These are phyloP conservation scores for Sporothrix luriei DNA, from an alignment of 2,329 filamentous ascomycete species.

Conservation along the genomic window DNA sequence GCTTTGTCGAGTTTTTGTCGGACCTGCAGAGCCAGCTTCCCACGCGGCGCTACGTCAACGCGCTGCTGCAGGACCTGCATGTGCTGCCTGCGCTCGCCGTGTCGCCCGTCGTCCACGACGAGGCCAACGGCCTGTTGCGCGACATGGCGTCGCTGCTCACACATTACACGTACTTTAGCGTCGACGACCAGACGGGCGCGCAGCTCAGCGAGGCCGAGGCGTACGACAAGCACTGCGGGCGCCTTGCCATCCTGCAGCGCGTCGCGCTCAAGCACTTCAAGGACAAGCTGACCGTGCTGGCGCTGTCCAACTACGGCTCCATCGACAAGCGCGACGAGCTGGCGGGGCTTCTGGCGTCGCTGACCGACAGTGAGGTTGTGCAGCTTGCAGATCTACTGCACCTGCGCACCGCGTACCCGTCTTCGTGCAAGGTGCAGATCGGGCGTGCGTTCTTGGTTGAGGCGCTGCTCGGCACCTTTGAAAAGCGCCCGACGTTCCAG, in stretches of 20 bases:
- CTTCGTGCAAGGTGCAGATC: slow-evolving; percentile 63
- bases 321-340: slow-evolving; percentile 81
- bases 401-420: slow-evolving; percentile 81
- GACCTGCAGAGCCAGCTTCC: slow-evolving; percentile 93
- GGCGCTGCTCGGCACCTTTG: slow-evolving; percentile 72
- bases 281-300: slow-evolving; percentile 85
- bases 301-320: slow-evolving; percentile 87
- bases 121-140: slow-evolving; percentile 74
- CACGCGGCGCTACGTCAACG: slow-evolving; percentile 90
- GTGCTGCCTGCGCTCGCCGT: slow-evolving; percentile 74
- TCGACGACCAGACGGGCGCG: slow-evolving; percentile 85
- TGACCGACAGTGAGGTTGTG: slow-evolving; percentile 74
- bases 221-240: slow-evolving; percentile 76
- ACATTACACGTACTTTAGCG: slow-evolving; percentile 85
- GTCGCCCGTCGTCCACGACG: slow-evolving; percentile 75
- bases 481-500: slow-evolving; percentile 79
- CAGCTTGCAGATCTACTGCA: slow-evolving; percentile 70
- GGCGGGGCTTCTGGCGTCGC: slow-evolving; percentile 68
- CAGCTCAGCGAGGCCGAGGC: slow-evolving; percentile 72
- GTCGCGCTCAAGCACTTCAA: slow-evolving; percentile 80
- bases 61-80: slow-evolving; percentile 82
- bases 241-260: slow-evolving; percentile 77
- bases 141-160: slow-evolving; percentile 79
- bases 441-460: slow-evolving; percentile 70
- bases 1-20: slow-evolving; percentile 87